phyloP scores from a whole-genome alignment of 352 stramenopile genomes.

The Globisporangium spinosum region DNA sequence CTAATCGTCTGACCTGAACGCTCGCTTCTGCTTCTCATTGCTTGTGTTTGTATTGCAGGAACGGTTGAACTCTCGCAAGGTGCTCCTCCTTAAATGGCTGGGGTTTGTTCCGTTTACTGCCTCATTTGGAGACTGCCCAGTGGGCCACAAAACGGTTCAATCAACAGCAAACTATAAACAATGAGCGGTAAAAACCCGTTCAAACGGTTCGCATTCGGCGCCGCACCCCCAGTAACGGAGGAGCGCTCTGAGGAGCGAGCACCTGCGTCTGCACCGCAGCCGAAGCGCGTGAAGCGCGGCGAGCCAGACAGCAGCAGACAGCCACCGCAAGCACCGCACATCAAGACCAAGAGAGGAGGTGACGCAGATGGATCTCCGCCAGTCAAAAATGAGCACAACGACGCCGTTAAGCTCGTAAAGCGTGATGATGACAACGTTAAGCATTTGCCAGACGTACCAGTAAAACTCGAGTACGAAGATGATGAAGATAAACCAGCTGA shows the following conservation, averaged over 20 bases:
- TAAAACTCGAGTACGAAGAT: background rate
- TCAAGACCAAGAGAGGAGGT: background rate
- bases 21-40: background rate
- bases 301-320: background rate
- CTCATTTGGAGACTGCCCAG: background rate
- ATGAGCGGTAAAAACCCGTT: conserved; percentile 46
- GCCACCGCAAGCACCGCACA: background rate
- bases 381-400: background rate
- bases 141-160: background rate
- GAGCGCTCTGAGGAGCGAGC: conserved; percentile 14
- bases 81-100: background rate
- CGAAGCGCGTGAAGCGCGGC: conserved; percentile 16
- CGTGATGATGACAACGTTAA: background rate
- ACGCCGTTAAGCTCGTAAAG: background rate
- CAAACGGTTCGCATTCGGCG: conserved; percentile 51
- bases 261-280: background rate
- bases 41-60: no score
- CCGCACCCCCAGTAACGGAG: background rate
- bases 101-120: background rate
- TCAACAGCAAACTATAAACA: background rate
- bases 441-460: background rate
- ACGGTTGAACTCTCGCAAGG: background rate
- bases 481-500: background rate
- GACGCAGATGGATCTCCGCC: background rate
- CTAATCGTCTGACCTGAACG: background rate